Percentiles rank a stretch among this genome's conserved stretches.
Evolutionary conservation across 208 protist genomes (phyloP).

Genomic region (Herpetomonas tarakana): DNA sequence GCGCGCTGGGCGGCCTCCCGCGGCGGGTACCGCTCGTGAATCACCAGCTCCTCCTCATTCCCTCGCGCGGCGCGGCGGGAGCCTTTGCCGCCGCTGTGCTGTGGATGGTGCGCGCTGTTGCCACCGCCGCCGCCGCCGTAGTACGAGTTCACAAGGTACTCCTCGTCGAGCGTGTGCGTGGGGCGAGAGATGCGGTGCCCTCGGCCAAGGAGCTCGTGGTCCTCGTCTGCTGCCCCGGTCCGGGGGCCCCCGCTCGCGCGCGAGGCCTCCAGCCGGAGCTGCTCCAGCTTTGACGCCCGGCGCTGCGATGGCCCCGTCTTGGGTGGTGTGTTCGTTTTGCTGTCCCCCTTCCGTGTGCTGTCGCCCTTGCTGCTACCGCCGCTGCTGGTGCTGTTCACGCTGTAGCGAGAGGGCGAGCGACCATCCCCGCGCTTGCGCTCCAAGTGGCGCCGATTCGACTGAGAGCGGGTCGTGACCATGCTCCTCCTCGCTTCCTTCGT

Average conservation of each 20-base stretch:
- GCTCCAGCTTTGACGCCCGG: not conserved
- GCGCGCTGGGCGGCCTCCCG: slow-evolving; percentile 44
- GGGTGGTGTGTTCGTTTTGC: not conserved
- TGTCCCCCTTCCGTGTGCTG: not conserved
- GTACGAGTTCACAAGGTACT: slow-evolving; percentile 10
- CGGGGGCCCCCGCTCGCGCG: not conserved
- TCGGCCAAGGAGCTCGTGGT: slow-evolving; percentile 33
- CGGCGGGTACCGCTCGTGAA: slow-evolving; percentile 45
- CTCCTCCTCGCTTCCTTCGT: not conserved
- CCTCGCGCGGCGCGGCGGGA: not conserved
- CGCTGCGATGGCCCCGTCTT: too few relatives aligned
- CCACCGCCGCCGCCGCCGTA: not conserved
- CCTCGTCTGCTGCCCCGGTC: not conserved
- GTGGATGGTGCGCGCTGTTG: not conserved
- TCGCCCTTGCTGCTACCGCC: not conserved
- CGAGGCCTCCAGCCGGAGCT: not conserved
- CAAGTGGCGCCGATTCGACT: too few relatives aligned
- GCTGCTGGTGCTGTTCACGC: not conserved
- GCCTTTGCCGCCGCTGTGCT: not conserved
- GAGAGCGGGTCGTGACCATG: slow-evolving; percentile 39
- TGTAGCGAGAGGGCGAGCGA: not conserved
- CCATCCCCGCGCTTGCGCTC: not conserved
- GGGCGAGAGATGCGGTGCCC: slow-evolving; percentile 36
- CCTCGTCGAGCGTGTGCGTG: slow-evolving; percentile 20
- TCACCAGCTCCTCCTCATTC: slow-evolving; percentile 17